Evolutionary conservation across 2,329 filamentous ascomycete species (phyloP), one percentile per base, ranked within the genome.

Genomic region (Ilyonectria robusta): DNA sequence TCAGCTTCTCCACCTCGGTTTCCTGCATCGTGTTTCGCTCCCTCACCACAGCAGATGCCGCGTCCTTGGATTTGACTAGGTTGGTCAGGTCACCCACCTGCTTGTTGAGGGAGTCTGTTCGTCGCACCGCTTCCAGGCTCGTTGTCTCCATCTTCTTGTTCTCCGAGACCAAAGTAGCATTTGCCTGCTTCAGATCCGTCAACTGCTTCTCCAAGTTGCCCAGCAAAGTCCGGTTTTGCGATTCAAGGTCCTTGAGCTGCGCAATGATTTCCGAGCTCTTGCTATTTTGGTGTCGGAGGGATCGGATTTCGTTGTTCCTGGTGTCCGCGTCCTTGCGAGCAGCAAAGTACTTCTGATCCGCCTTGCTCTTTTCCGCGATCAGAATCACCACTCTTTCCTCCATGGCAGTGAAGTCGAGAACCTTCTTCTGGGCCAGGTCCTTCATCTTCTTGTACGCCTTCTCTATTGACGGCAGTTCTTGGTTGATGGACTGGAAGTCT

Each of bases 281-380:
- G 54, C 89, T 87, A 77, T 95, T 97, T 79, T 98, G 95, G 68
- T 90, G 87, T 67, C 94, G 91, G 65, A 98, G 84, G 4, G 91
- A 88, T 72, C 93, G 88, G 53, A 97, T 91, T 81, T 98, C 95
- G 65, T 89, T 87, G 65, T 94, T 92, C 57, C 94, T 88, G 50
- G 93, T 91, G 76, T 98, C 95, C 77, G 95, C 97, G 73, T 95
- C 92, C 79, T 97, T 98, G 86, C 97, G 94, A 9, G 95, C 94
- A 1, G 93, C 94, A 80, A 98, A 98, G 79, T 97, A 99, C 81
- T 98, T 98, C 78, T 98, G 95, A 77, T 99, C 96, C 1, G 95
- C 95, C 81, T 98, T 98, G 71, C 92, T 91, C 84, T 99, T 99
- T 81, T 99, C 94, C 0, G 94, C 93, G 46, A 89, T 89, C 21